Base-by-base conservation (phyloP, 2,329 filamentous ascomycete genomes). In the Ophiocordyceps polyrhachis-furcata region DNA sequence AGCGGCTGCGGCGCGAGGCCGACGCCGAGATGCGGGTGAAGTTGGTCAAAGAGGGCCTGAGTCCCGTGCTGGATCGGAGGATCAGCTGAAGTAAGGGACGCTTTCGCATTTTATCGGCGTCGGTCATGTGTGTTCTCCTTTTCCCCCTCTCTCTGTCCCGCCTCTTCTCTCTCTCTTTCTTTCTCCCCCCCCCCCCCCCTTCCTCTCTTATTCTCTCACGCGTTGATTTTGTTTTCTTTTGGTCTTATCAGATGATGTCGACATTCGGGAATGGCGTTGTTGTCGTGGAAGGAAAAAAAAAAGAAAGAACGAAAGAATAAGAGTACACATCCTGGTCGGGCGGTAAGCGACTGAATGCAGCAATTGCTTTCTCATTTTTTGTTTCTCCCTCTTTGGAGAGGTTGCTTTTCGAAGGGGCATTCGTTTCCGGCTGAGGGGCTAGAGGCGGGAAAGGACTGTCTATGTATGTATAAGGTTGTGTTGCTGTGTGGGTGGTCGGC, bases 1-100 rank as follows among this genome's bases (percentile, higher is more conserved):
- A 82, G 51, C 74, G 89, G 43, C 78, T 93, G 43, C 79, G 81
- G 58, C 73, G 80, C 48, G 86, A 77, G 52, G 62, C 65, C 8
- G 74, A 79, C 43, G 62, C 64, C 2, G 74, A 77, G 52, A 61
- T 62, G 60, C 66, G 60, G 46, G 59, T 55, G 28, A 68, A 63
- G 56, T 54, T 65, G 37, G 68, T 69, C 50, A 67, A 64, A 51
- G 69, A 68, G 23, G 63, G 62, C 1, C 51, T 63, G 43, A 58
- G 54, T 43, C 53, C 60, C 40, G 60, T 63, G 15, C 53, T 63
- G 44, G 71, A 71, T 45, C 67, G 64, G 54, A 62, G 70, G 51
- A 61, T 67, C 46, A 75, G 70, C 56, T 76, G 58, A 63, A 9
- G 45, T n/a, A 21, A 13, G n/a, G 14, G 5, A 35, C 31, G 31